These are phyloP conservation scores for Hypoxylon sp. DNA, from an alignment of 2,329 filamentous ascomycete species.

Conservation along the genomic window DNA sequence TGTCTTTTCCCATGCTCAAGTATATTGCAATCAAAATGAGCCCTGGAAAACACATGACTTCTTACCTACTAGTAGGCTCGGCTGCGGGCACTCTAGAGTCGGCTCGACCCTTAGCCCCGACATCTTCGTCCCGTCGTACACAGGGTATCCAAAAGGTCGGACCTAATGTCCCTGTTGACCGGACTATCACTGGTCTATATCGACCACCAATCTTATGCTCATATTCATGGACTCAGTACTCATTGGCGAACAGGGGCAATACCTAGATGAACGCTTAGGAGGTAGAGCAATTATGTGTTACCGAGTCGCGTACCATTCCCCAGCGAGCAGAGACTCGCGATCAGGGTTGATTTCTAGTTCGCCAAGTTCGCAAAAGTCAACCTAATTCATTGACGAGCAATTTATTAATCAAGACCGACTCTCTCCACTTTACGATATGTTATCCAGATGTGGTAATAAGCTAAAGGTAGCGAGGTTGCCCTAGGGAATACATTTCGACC, in stretches of 20 bases:
- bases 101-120: constrained; percentile 33
- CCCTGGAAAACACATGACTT: constrained; percentile 13
- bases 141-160: constrained; percentile 34
- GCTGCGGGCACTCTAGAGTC: constrained; percentile 35
- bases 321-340: constrained; percentile 30
- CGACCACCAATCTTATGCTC: constrained; percentile 40
- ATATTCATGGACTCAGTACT: constrained; percentile 24
- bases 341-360: constrained; percentile 27
- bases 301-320: constrained; percentile 24
- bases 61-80: constrained; percentile 12
- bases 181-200: constrained; percentile 34
- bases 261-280: constrained; percentile 32
- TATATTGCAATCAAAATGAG: constrained; percentile 25
- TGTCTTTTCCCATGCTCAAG: constrained; percentile 19
- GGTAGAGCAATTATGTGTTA: constrained; percentile 31
- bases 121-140: constrained; percentile 32
- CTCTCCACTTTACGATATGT: constrained; percentile 43
- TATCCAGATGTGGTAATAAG: constrained; percentile 45
- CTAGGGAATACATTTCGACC: constrained; percentile 26
- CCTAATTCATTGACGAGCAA: constrained; percentile 32
- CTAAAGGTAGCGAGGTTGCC: constrained; percentile 27
- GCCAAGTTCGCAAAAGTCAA: constrained; percentile 39
- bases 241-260: constrained; percentile 41
- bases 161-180: constrained; percentile 37
- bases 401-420: constrained; percentile 32